Base-by-base conservation (phyloP, 345 rosid genomes). In the Eucalyptus brandiana region DNA sequence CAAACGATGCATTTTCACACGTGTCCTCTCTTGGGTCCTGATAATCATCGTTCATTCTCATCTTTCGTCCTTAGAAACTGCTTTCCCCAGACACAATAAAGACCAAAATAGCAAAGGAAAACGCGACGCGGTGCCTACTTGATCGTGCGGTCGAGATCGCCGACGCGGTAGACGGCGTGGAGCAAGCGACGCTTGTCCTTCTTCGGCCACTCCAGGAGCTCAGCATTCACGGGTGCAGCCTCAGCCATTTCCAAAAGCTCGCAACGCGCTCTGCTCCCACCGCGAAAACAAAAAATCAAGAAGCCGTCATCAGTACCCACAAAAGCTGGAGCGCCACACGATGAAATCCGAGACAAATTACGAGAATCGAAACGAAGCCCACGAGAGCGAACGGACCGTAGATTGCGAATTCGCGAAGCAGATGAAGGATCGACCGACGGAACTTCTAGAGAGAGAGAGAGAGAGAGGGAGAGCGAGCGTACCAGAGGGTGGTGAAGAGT, bases 111-210 rank as follows among this genome's bases (percentile, higher is more conserved):
- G 32, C 32, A 86, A 60, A 80, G 23, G 56, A 53, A n/a, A 9
- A 18, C 87, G 21, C 76, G 30, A 60, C 1, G 62, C 85, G 8
- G 50, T 40, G 54, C 92, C 62, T 90, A 96, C 99, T 94, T 83
- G 89, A 97, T 97, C 26, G 99, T 96, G 87, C 99, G 97, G 54
- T 96, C 98, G 67, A 96, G 99, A 88, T 97, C 97, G 34, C 98
- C 98, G 80, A 97, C 98, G 21, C 98, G 98, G 88, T 97, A 97
- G 49, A 97, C 99, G 45, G 90, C 99, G 86, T 97, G 99, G 89
- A 97, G 97, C 3, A 96, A n/a, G 13, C 99, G 95, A 62, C 98
- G 99, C 80, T 92, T 95, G 90, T 97, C 99, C 88, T 96, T 97
- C 96, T 93, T 97, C 21, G 99, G 96, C 97, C 98, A 97, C 81